Evolutionary conservation across 768 basidiomycete species (phyloP).

Genomic region (Suillus subalutaceus): DNA sequence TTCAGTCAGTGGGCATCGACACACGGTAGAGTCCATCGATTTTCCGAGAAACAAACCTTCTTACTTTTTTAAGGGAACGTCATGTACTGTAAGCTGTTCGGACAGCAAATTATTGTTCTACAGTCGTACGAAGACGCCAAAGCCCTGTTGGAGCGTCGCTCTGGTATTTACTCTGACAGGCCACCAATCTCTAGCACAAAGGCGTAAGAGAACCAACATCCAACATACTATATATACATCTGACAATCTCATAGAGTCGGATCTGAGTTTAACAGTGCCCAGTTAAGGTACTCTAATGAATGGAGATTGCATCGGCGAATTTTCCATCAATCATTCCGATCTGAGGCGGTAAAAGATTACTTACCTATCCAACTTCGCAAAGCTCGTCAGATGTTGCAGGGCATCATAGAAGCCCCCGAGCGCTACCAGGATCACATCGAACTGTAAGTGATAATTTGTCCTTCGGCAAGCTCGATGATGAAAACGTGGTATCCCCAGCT

Average conservation of each 20-base stretch:
- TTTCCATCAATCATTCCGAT: conserved; percentile 35
- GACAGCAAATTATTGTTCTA: conserved; percentile 36
- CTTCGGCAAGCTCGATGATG: neutral
- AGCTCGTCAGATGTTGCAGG: conserved; percentile 27
- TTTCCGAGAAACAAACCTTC: neutral
- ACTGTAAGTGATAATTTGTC: conserved; percentile 23
- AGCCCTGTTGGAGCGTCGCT: conserved; percentile 40
- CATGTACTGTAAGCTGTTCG: conserved; percentile 34
- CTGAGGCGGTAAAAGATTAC: conserved; percentile 29
- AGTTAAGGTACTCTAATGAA: conserved; percentile 33
- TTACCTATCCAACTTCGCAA: conserved; percentile 32
- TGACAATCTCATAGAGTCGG: conserved; percentile 25
- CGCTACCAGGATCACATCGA: conserved; percentile 32
- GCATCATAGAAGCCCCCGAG: conserved; percentile 27
- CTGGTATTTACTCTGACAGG: conserved; percentile 40
- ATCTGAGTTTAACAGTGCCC: conserved; percentile 34
- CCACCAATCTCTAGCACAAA: conserved; percentile 32
- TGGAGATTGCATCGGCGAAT: conserved; percentile 36
- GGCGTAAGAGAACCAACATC: conserved; percentile 22
- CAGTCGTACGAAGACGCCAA: conserved; percentile 34
- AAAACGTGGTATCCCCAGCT: conserved; percentile 21
- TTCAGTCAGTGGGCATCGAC: conserved; percentile 34
- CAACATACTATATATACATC: neutral
- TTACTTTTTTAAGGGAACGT: conserved; percentile 31
- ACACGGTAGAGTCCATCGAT: conserved; percentile 23